Base-by-base conservation (phyloP, 2,329 filamentous ascomycete species). In the Nothophoma quercina region DNA sequence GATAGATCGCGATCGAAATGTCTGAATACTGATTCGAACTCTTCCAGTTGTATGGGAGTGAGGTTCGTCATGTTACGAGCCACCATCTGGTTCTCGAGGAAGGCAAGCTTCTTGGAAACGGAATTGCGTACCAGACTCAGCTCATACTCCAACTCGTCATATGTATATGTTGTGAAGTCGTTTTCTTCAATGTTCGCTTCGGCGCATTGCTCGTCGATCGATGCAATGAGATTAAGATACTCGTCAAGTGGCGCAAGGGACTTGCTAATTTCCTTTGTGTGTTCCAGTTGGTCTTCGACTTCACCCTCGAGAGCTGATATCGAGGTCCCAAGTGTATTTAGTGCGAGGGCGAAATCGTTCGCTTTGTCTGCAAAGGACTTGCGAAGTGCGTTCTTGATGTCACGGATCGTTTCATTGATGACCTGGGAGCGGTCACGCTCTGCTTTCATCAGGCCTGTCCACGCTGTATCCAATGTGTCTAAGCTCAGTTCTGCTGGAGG, bases 131-230 rank as follows among this genome's bases (percentile, higher is more conserved):
- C 95, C 23, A 99, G 83, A 13, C 91, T 88, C 52, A 98, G 83
- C 77, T 99, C 95, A 77, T 99, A 99, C 55, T 87, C 87, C 33
- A 99, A 83, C 76, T 99, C 95, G 71, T 99, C 95, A 73, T 98
- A 95, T 8, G 93, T 96, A 77, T 98, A 98, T 7, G 93, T 98
- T n/a, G 95, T 99, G 75, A 95, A 98, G 78, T 99, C 95, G 75
- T 99, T 99, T 70, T 99, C 95, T 75, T 99, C 95, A 59, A 99
- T 97, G 73, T 99, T 98, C 57, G 95, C 95, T 78, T 98, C 93
- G 55, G 88, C 85, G 72, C 95, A 99, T 76, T 96, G 91, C 59
- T 86, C 85, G 69, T 97, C 93, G 39, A 98, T 84, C 9, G 85
- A 86, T 12, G 87, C 90, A 69, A 99, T 97, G 59, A 91, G 90